Conservation (phyloP, 345 rosid species). For the Odontarrhena argentea region DNA sequence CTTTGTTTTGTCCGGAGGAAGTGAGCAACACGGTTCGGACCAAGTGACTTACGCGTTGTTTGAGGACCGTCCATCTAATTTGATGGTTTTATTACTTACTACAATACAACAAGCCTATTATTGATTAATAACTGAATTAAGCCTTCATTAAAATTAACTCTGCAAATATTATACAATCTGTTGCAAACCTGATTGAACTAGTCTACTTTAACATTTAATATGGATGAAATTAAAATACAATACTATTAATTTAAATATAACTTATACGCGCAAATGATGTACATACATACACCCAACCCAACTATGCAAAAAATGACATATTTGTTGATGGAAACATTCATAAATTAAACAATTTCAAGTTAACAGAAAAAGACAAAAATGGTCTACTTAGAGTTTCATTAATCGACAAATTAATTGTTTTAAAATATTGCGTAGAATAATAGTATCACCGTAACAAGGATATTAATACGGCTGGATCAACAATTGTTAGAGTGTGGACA, state of each 20-base stretch:
- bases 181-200: too few relatives aligned
- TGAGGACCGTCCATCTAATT: neutral
- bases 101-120: too few relatives aligned
- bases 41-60: constrained; percentile 30
- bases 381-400: constrained; percentile 11
- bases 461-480: constrained; percentile 34
- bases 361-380: constrained; percentile 33
- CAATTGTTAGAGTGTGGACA: constrained; percentile 40
- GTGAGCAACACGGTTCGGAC: constrained; percentile 34
- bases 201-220: too few relatives aligned
- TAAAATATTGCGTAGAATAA: constrained; percentile 17
- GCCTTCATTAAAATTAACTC: too few relatives aligned
- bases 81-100: neutral
- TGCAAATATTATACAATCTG: too few relatives aligned
- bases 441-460: constrained; percentile 36
- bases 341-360: neutral
- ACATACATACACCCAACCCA: constrained; percentile 40
- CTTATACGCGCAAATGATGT: constrained; percentile 36
- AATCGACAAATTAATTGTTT: constrained; percentile 3
- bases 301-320: constrained; percentile 35
- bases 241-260: neutral
- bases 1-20: constrained; percentile 31
- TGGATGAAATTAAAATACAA: neutral
- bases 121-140: too few relatives aligned
- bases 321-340: constrained; percentile 28